Conservation (phyloP, 768 basidiomycete species). For the Boletus rufocinnamomeus region DNA sequence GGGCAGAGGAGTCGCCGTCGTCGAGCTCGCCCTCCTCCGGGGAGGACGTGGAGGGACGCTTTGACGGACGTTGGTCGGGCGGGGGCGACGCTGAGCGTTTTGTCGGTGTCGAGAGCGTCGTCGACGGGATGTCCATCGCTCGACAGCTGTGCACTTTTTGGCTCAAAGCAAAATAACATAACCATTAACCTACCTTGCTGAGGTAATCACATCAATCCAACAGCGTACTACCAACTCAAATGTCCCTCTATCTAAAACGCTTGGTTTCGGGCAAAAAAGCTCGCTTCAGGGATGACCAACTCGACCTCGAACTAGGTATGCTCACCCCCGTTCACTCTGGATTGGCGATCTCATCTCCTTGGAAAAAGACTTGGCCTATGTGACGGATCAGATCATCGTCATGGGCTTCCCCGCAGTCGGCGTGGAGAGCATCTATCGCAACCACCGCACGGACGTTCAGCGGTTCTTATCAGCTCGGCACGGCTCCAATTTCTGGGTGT, state of each 20-base stretch:
- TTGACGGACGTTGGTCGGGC: constrained; percentile 48
- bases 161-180: background rate
- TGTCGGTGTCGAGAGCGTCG: constrained; percentile 13
- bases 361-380: constrained; percentile 56
- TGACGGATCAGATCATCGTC: constrained; percentile 74
- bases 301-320: constrained; percentile 72
- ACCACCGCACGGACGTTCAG: constrained; percentile 72
- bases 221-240: background rate
- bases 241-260: constrained; percentile 68
- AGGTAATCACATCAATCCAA: constrained; percentile 30
- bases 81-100: constrained; percentile 68
- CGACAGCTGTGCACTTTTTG: constrained; percentile 2
- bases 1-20: constrained; percentile 42
- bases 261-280: constrained; percentile 84
- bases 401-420: constrained; percentile 87
- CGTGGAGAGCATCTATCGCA: constrained; percentile 78
- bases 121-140: constrained; percentile 21
- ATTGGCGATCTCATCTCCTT: background rate
- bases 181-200: constrained; percentile 1
- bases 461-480: constrained; percentile 74
- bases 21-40: constrained; percentile 86
- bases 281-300: constrained; percentile 66
- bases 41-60: constrained; percentile 58
- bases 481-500: constrained; percentile 80
- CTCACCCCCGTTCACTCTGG: constrained; percentile 18